Evolutionary conservation across 495 filamentous ascomycete species (phyloP).

Genomic region (Podospora bellae-mahoneyi): DNA sequence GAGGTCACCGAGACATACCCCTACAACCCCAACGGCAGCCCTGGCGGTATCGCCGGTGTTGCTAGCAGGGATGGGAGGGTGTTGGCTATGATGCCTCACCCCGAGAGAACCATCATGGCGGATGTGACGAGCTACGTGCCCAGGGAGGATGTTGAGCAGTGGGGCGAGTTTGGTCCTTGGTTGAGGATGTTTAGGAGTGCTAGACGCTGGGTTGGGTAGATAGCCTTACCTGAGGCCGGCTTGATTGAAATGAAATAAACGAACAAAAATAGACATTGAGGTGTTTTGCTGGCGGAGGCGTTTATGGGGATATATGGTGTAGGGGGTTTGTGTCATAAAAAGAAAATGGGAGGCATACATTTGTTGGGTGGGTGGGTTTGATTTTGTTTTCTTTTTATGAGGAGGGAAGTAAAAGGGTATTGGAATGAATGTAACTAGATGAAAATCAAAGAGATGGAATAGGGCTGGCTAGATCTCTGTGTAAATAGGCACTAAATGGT

Average conservation of each 20-base stretch:
- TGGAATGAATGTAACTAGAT: too few species aligned
- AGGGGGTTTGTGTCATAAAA: too few species aligned
- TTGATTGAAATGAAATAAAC: conserved; percentile 2
- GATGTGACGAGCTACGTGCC: conserved; percentile 78
- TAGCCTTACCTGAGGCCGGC: not conserved
- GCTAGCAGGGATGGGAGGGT: conserved; percentile 78
- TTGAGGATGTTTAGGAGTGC: conserved; percentile 74
- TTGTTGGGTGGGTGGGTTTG: too few species aligned
- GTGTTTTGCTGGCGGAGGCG: not conserved
- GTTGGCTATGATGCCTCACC: conserved; percentile 94
- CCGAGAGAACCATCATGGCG: conserved; percentile 83
- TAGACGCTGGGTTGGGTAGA: conserved; percentile 76
- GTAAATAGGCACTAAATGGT: too few species aligned
- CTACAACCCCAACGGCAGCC: conserved; percentile 90
- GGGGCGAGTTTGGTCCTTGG: conserved; percentile 91
- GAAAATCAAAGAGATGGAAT: too few species aligned
- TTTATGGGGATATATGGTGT: too few species aligned
- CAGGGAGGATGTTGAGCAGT: conserved; percentile 57
- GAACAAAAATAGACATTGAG: not conserved
- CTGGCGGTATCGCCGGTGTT: conserved; percentile 80
- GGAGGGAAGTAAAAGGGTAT: too few species aligned
- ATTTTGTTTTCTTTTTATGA: too few species aligned
- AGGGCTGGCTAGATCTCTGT: too few species aligned
- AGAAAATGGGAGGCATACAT: too few species aligned
- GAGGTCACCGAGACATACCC: conserved; percentile 79